Percentiles rank a stretch among this genome's conserved stretches.
Evolutionary conservation across 129 eudicot genomes (phyloP).

Genomic region (Helichrysum umbraculigerum): DNA sequence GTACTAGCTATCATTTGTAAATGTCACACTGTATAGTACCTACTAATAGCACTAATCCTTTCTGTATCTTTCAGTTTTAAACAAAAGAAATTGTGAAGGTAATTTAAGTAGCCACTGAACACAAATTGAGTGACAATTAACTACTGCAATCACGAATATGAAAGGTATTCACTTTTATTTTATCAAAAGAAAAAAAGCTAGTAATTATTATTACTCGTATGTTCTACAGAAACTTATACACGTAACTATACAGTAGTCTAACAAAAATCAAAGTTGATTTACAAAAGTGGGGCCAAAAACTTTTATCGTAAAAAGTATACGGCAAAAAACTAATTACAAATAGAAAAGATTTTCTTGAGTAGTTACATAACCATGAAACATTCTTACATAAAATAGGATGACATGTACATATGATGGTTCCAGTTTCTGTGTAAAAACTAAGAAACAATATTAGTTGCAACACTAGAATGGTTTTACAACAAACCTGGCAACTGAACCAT

Average conservation of each 20-base stretch:
- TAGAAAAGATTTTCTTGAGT: no score
- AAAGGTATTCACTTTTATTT: background rate
- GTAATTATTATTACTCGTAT: no score
- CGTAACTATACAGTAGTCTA: no score
- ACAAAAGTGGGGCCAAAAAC: no score
- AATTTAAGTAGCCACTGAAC: background rate
- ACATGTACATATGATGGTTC: background rate
- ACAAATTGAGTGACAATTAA: background rate
- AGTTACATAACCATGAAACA: background rate
- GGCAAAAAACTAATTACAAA: background rate
- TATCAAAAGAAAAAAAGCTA: no score
- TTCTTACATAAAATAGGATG: background rate
- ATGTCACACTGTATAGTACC: background rate
- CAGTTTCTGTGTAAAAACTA: conserved; percentile 4
- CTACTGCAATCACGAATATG: background rate
- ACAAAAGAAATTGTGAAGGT: background rate
- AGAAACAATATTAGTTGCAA: conserved; percentile 17
- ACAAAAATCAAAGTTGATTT: no score
- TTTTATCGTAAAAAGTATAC: background rate
- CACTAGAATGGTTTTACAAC: conserved; percentile 16
- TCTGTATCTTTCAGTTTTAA: background rate
- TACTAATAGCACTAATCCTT: background rate
- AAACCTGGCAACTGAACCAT: conserved; percentile 22
- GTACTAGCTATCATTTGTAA: background rate
- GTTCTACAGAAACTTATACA: no score